Percentiles rank a stretch among this genome's conserved stretches.
These are phyloP conservation scores for Epichloe sp. DNA, from an alignment of 2,329 filamentous ascomycete species.

Conservation along the genomic window DNA sequence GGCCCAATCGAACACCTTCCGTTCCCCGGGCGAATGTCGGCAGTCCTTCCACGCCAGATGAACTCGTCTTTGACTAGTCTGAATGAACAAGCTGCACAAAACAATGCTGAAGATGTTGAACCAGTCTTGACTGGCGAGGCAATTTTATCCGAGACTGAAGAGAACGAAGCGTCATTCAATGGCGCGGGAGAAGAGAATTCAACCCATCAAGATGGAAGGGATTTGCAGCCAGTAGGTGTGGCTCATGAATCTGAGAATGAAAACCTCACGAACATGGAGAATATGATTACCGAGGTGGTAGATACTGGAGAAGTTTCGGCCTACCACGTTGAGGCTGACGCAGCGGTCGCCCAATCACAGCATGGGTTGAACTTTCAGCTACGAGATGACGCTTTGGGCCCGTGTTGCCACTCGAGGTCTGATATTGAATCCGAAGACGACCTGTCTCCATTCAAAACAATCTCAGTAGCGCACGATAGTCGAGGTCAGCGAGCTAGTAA, in stretches of 20 bases:
- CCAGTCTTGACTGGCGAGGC: not conserved
- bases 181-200: not conserved
- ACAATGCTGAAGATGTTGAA: not conserved
- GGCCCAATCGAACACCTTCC: slow-evolving; percentile 22
- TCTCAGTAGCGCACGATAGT: not conserved
- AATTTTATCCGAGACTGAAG: not conserved
- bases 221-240: not conserved
- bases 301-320: not conserved
- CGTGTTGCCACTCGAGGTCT: slow-evolving; percentile 29
- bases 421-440: slow-evolving; percentile 47
- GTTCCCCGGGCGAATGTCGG: slow-evolving; percentile 33
- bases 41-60: slow-evolving; percentile 29
- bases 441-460: slow-evolving; percentile 14
- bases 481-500: not conserved
- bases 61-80: slow-evolving; percentile 21
- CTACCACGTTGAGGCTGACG: not conserved
- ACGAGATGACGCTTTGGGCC: slow-evolving; percentile 33
- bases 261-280: not conserved
- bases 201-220: not conserved
- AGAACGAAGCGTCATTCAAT: not conserved
- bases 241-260: not conserved
- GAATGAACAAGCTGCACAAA: slow-evolving; percentile 11
- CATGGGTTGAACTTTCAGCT: slow-evolving; percentile 22
- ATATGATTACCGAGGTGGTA: not conserved
- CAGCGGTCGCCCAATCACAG: not conserved